Conservation (phyloP, 2,329 filamentous ascomycete genomes). For the Nigrospora sphaerica region DNA sequence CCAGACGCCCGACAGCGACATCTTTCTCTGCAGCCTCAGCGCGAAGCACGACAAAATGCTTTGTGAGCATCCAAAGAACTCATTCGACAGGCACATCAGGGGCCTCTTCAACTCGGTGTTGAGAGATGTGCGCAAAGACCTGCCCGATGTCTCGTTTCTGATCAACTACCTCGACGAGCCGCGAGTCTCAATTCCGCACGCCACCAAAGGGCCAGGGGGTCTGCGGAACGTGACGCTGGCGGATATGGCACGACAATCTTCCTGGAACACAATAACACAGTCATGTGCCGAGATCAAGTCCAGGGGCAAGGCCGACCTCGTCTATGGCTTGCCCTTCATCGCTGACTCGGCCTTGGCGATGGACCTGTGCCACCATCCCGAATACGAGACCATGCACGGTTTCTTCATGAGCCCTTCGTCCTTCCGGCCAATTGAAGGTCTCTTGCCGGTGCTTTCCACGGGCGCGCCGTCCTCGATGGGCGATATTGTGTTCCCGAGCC, state of each 20-base stretch:
- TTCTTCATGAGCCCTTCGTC: slow-evolving; percentile 35
- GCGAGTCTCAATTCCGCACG: slow-evolving; percentile 25
- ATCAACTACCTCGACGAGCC: slow-evolving; percentile 44
- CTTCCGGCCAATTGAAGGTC: slow-evolving; percentile 28
- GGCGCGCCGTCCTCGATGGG: slow-evolving; percentile 37
- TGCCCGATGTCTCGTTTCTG: slow-evolving; percentile 33
- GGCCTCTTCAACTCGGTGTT: slow-evolving; percentile 23
- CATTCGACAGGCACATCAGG: slow-evolving; percentile 24
- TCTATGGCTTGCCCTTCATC: slow-evolving; percentile 28
- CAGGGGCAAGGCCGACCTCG: not conserved
- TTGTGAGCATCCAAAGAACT: slow-evolving; percentile 25
- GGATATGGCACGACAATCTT: slow-evolving; percentile 17
- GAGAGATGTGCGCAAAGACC: slow-evolving; percentile 9
- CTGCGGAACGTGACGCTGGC: slow-evolving; percentile 9
- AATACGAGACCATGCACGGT: slow-evolving; percentile 35
- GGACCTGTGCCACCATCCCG: slow-evolving; percentile 36
- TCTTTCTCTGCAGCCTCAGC: slow-evolving; percentile 29
- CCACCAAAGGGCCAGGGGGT: too few species aligned
- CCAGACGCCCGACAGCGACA: slow-evolving; percentile 17
- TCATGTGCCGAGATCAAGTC: slow-evolving; percentile 13
- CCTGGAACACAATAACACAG: slow-evolving; percentile 24
- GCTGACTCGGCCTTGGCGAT: slow-evolving; percentile 14
- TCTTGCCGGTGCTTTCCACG: slow-evolving; percentile 39
- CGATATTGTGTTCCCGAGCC: slow-evolving; percentile 45
- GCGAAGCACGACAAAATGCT: slow-evolving; percentile 14